Evolutionary conservation across 768 basidiomycete species (phyloP).

Genomic region (Daedaleopsis sinensis): DNA sequence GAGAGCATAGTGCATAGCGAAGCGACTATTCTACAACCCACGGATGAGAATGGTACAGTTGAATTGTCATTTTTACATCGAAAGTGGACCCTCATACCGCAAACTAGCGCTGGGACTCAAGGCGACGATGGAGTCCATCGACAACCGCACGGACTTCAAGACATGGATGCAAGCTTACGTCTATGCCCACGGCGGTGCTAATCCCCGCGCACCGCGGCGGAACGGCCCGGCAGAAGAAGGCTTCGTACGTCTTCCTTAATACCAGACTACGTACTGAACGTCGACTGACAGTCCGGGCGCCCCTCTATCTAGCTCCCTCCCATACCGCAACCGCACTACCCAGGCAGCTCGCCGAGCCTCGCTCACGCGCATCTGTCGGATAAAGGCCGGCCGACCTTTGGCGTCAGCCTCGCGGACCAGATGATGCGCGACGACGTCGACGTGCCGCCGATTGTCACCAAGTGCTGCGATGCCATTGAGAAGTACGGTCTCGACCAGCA

Average conservation of each 20-base stretch:
- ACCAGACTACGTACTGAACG: not conserved
- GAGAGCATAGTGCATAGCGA: conserved; percentile 91
- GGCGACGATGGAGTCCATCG: conserved; percentile 85
- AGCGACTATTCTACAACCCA: conserved; percentile 79
- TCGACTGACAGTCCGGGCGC: not conserved
- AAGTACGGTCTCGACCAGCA: conserved; percentile 80
- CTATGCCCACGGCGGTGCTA: conserved; percentile 74
- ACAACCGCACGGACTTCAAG: conserved; percentile 94
- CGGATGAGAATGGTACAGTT: conserved; percentile 63
- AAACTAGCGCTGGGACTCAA: conserved; percentile 76
- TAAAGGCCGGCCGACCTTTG: conserved; percentile 84
- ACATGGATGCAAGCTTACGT: conserved; percentile 97
- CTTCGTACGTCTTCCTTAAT: conserved; percentile 68
- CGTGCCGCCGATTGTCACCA: conserved; percentile 83
- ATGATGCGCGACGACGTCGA: conserved; percentile 91
- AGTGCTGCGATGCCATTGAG: conserved; percentile 92
- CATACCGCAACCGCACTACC: conserved; percentile 45
- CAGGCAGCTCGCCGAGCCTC: conserved; percentile 31
- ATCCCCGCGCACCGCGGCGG: conserved; percentile 72
- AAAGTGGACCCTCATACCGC: not conserved
- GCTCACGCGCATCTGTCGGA: conserved; percentile 45
- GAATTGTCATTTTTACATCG: not conserved
- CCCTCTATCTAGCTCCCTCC: conserved; percentile 59
- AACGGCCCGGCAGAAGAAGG: conserved; percentile 92
- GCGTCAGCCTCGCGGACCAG: conserved; percentile 90